Conservation (phyloP, 352 stramenopile genomes). For the Pythium phragmiticola region DNA sequence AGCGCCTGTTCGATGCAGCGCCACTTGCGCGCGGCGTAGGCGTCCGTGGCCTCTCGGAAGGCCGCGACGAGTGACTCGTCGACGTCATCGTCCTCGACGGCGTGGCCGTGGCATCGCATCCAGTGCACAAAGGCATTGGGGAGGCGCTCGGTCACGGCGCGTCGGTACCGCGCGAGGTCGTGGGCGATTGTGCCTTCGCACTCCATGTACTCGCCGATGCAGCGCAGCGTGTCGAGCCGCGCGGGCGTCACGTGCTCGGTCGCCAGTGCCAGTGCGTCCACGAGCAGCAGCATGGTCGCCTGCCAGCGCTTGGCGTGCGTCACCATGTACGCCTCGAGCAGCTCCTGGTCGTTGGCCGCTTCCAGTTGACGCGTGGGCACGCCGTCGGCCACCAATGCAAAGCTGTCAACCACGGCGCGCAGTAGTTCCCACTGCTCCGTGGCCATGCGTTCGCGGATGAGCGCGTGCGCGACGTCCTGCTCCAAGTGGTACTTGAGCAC, state of each 20-base stretch:
- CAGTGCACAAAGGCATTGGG: slow-evolving; percentile 81
- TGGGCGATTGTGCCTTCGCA: slow-evolving; percentile 84
- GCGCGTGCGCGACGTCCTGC: slow-evolving; percentile 66
- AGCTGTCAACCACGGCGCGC: slow-evolving; percentile 63
- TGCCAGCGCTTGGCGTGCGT: slow-evolving; percentile 82
- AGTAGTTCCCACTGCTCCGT: slow-evolving; percentile 62
- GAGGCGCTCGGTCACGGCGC: slow-evolving; percentile 56
- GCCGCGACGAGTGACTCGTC: slow-evolving; percentile 36
- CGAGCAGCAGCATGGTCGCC: slow-evolving; percentile 73
- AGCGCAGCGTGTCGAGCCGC: slow-evolving; percentile 57
- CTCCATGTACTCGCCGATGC: slow-evolving; percentile 82
- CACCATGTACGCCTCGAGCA: slow-evolving; percentile 55
- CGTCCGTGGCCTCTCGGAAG: slow-evolving; percentile 48
- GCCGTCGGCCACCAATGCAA: slow-evolving; percentile 36
- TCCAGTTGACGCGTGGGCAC: not conserved
- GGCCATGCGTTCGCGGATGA: slow-evolving; percentile 56
- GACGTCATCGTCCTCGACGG: slow-evolving; percentile 12
- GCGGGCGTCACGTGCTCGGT: slow-evolving; percentile 56
- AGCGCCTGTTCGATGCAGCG: slow-evolving; percentile 38
- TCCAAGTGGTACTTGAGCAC: slow-evolving; percentile 86
- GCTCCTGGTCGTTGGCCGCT: slow-evolving; percentile 10
- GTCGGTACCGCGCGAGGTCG: slow-evolving; percentile 68
- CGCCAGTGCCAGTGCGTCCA: slow-evolving; percentile 66
- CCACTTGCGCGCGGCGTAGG: slow-evolving; percentile 43
- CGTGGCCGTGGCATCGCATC: slow-evolving; percentile 43